phyloP scores from a whole-genome alignment of 2,329 filamentous ascomycete genomes.

The Alternaria sp. region DNA sequence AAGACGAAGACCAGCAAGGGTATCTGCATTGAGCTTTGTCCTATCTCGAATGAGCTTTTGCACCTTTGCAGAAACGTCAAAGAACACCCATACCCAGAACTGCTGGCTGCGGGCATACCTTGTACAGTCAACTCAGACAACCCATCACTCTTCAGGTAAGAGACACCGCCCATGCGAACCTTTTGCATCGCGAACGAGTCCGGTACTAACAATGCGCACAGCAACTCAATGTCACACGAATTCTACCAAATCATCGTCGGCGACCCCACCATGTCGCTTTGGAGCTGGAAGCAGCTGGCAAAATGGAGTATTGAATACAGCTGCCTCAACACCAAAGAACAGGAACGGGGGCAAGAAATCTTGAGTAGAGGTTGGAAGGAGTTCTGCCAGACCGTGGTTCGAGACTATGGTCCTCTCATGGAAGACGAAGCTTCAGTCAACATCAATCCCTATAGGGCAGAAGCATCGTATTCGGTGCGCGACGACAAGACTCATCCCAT shows the following conservation, averaged over 20 bases:
- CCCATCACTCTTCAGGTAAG: conserved; percentile 71
- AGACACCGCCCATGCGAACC: not conserved
- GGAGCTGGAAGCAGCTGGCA: conserved; percentile 71
- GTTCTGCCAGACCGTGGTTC: conserved; percentile 63
- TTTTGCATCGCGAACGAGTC: not conserved
- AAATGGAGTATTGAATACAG: conserved; percentile 56
- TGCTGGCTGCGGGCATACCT: conserved; percentile 74
- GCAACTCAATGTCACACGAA: conserved; percentile 74
- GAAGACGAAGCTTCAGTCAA: not conserved
- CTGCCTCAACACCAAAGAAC: conserved; percentile 50
- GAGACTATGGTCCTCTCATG: conserved; percentile 36
- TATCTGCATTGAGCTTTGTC: conserved; percentile 77
- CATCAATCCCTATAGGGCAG: conserved; percentile 6
- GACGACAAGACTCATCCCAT: not conserved
- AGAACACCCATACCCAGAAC: conserved; percentile 70
- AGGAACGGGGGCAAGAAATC: conserved; percentile 45
- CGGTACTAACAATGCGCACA: conserved; percentile 40
- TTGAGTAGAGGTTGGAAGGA: conserved; percentile 65
- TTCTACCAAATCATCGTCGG: conserved; percentile 80
- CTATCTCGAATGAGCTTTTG: conserved; percentile 78
- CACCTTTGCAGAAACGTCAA: conserved; percentile 70
- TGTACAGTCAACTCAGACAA: conserved; percentile 80
- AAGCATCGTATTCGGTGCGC: conserved; percentile 1
- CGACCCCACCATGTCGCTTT: conserved; percentile 68
- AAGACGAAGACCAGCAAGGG: conserved; percentile 17